Evolutionary conservation across 768 basidiomycete genomes (phyloP), one percentile per base, ranked within the genome.

Genomic region (Naganishia vishniacii): DNA sequence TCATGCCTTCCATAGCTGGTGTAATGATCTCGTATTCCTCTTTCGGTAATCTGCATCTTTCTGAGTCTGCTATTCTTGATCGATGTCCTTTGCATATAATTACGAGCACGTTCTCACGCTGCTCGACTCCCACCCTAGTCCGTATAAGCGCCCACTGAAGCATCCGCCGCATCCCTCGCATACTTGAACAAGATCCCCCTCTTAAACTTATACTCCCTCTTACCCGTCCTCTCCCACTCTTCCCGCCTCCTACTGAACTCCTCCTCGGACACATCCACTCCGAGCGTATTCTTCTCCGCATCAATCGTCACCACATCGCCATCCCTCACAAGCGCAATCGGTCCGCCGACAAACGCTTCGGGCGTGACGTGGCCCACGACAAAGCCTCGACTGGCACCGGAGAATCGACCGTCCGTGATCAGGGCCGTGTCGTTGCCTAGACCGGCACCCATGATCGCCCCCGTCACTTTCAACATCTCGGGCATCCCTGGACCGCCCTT

Each of bases 401-500:
- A 88, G 81, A 92, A 92, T 18, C 90, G 84, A 51, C 90, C 90
- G 73, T 93, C 90, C 0, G 90, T 93, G 68, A 93, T 86, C 53
- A 93, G 81, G 0, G 88, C 88, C 2, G 88, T 89, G 32, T 84
- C 85, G 48, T 83, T 82, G 45, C 86, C 84, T 26, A 93, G 80
- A 28, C 90, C 89, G 28, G 65, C 63, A 23, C 90, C 90, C 72
- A 89, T 85, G 65, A 93, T 81, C 9, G 89, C 89, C 32, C 83
- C 88, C 9, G 91, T 91, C 1, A 89, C 89, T 20, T 65, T 64
- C n/a, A 62, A 56, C 61, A 84, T 83, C 80, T 92, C 89, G 9
- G 90, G 90, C 89, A 90, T 91, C 25, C 90, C 90, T 28, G 89
- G 91, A n/a, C 84, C 90, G 28, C 90, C 89, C 74, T 88, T 90